Base-by-base conservation (phyloP, 352 stramenopile genomes). In the Phytophthora pisi region DNA sequence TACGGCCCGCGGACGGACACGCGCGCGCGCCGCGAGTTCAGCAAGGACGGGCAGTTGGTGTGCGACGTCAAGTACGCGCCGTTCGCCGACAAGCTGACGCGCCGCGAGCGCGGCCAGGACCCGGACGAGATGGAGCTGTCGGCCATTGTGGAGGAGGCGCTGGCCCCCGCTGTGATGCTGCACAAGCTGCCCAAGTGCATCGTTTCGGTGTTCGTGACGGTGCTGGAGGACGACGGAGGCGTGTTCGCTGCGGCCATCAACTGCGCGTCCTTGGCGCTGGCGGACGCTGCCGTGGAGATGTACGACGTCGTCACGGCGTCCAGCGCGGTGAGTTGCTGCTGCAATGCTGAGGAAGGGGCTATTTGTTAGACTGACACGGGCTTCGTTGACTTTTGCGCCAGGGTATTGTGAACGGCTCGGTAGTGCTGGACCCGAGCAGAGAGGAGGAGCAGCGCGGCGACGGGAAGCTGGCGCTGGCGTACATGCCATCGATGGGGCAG, bases 211-310 rank as follows among this genome's bases (percentile, higher is more conserved):
- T 94, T 95, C 61, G 81, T 95, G 26, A 91, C 93, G 13, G 88
- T 98, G 60, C 79, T 98, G 18, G 82, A 95, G 57, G 83, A 87
- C 28, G 88, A 97, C 57, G 92, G 92, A 43, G 82, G 89, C 10
- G 89, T 94, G 11, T 79, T 96, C 13, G 82, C 87, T 13, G 86
- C 90, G 4, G 85, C 89, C 16, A 90, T 97, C 57, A 95, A 92
- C 56, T 92, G 82, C 46, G 91, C 92, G 30, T 97, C 90, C 20
- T 74, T 98, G 28, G 92, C 92, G 23, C 77, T 98, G 5, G 86
- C 88, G 7, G 89, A 98, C 52, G 90, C 89, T 6, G 90, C 88
- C 0, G 88, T 98, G n/a, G 92, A 98, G 74, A 95, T 98, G 79
- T 95, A 91, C 55, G 92, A 97, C 70, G 77, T 97, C 26, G 91